Evolutionary conservation across 208 protist genomes (phyloP), one percentile per base, ranked within the genome.

Genomic region (Acanthamoeba lenticulata): DNA sequence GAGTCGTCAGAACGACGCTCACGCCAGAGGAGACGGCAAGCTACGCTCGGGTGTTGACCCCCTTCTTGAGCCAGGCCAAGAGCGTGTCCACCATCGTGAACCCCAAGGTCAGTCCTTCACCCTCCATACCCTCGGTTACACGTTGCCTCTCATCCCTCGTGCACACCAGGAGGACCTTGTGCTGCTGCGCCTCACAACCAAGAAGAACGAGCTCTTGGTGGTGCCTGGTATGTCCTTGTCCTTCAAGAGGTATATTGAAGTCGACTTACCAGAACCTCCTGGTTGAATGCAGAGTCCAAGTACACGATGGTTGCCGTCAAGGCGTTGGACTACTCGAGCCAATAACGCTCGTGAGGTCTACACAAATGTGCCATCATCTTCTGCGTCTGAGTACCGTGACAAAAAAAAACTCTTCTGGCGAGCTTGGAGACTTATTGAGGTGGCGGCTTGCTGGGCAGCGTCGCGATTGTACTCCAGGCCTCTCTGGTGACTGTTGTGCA

Each of bases 181-280:
- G 74, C 36, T 85, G 38, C 32, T 85, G 4, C 74, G 74, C 44
- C 44, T 85, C 27, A 85, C 74, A 0, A 85, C 74, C 2, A 85
- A 85, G 74, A 85, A 85, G 74, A 85, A 55, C 74, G 74, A 85
- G 32, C 44, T 85, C 42, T 55, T 85, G 74, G 74, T 85, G 2
- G 74, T 85, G 42, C 74, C 74, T 36, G 74, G 74, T 85, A 32
- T 15, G 72, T 69, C 60, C 29, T 69, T 69, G 4, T 69, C 60
- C 7, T 79, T 42, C 24, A 72, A 34, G 17, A 7, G 11, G 62
- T 72, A n/a, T 72, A 27, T 34, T 72, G 9, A 72, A 29, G 7
- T 34, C 7, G 9, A 57, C 19, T 57, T 57, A 57, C 19, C 19
- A 24, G 19, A 24, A 57, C 27, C n/a, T 67, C 15, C n/a, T 67